phyloP scores from a whole-genome alignment of 768 basidiomycete genomes.

The Panaeolus cyanescens region DNA sequence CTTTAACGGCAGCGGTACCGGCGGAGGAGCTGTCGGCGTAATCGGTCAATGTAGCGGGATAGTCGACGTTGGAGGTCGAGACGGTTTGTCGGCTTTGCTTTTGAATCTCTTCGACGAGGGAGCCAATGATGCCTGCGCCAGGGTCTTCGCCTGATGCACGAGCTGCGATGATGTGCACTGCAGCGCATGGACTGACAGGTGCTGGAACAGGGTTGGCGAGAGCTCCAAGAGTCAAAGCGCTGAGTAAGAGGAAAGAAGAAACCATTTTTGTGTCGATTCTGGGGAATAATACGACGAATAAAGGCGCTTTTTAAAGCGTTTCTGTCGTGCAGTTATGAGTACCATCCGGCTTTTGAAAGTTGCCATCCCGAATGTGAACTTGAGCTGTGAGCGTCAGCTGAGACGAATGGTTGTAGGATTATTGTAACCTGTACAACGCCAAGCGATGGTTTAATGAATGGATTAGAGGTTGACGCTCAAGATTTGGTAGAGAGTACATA shows the following conservation, averaged over 20 bases:
- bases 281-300: neutral
- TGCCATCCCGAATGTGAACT: neutral
- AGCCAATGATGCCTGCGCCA: slow-evolving; percentile 21
- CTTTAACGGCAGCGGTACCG: slow-evolving; percentile 20
- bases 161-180: slow-evolving; percentile 22
- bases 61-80: slow-evolving; percentile 20
- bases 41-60: slow-evolving; percentile 22
- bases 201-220: slow-evolving; percentile 10
- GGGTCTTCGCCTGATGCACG: slow-evolving; percentile 21
- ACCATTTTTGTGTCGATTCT: neutral
- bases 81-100: slow-evolving; percentile 20
- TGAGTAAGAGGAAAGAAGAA: neutral
- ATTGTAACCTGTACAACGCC: neutral
- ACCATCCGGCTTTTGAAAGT: neutral
- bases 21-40: slow-evolving; percentile 19
- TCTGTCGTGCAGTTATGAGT: neutral
- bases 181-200: slow-evolving; percentile 17
- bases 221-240: neutral
- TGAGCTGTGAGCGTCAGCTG: neutral
- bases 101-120: slow-evolving; percentile 17
- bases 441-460: neutral
- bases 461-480: neutral
- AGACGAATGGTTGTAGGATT: neutral
- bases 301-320: neutral
- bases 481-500: neutral